Percentiles rank a stretch among this genome's conserved stretches.
These are phyloP conservation scores for Apophysomyces elegans DNA, from an alignment of 371 early-diverging fungal genomes.

Conservation along the genomic window DNA sequence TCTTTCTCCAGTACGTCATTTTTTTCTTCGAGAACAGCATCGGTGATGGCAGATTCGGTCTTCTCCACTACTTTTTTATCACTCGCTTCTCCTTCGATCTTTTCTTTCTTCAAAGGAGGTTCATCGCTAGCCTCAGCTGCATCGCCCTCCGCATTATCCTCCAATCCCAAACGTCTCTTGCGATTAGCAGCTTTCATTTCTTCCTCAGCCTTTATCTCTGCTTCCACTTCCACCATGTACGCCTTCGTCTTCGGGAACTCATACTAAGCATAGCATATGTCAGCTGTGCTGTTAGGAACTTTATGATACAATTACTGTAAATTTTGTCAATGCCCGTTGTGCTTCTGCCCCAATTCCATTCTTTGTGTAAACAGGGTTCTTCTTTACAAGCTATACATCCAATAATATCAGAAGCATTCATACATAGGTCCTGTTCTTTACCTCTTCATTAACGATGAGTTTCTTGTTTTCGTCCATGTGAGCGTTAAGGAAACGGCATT, in stretches of 20 bases:
- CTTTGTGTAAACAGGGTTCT: constrained; percentile 33
- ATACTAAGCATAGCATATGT: constrained; percentile 30
- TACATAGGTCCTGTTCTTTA: constrained; percentile 7
- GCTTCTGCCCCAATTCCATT: constrained; percentile 51
- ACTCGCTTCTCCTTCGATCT: constrained; percentile 8
- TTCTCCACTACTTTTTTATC: not conserved
- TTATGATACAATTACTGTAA: constrained; percentile 23
- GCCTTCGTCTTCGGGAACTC: constrained; percentile 50
- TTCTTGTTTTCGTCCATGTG: constrained; percentile 67
- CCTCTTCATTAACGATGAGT: constrained; percentile 56
- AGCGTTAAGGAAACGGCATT: constrained; percentile 77
- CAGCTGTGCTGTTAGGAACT: not conserved
- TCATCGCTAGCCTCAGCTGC: constrained; percentile 4
- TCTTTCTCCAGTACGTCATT: too few species aligned
- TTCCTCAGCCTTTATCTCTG: constrained; percentile 38
- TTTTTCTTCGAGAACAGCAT: too few species aligned
- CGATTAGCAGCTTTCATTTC: constrained; percentile 29
- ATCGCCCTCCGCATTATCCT: constrained; percentile 15
- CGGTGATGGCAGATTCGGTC: not conserved
- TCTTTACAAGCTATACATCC: constrained; percentile 27
- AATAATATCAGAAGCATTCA: not conserved
- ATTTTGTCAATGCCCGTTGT: constrained; percentile 53
- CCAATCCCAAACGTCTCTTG: constrained; percentile 30
- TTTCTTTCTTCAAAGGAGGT: constrained; percentile 6
- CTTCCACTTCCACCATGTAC: constrained; percentile 43